A percentile compares a stretch with the other conserved stretches of the same genome.
Evolutionary conservation across 225 moss, liverwort and hornwort species (phyloP).

Genomic region (Rhytidiadelphus loreus): DNA sequence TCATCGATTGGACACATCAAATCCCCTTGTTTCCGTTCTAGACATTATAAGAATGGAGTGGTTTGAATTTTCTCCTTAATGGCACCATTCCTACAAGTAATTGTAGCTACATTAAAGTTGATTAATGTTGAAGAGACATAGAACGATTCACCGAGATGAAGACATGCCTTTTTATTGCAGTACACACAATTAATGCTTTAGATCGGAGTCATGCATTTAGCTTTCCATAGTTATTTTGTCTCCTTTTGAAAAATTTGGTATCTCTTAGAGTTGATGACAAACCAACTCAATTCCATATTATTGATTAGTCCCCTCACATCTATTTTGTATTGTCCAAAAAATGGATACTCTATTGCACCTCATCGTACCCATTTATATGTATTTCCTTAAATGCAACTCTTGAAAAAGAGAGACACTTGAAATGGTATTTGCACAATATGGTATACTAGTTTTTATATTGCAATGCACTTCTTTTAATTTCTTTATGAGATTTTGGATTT

Average conservation of each 20-base stretch:
- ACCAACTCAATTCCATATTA: too few species aligned
- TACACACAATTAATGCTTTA: not conserved
- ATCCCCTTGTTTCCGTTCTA: fast-evolving
- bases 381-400: not conserved
- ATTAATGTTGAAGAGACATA: too few species aligned
- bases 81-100: not conserved
- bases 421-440: fast-evolving
- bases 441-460: not conserved
- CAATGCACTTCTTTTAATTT: not conserved
- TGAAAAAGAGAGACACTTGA: not conserved
- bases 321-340: fast-evolving
- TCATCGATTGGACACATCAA: fast-evolving
- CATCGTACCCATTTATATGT: not conserved
- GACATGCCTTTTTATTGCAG: not conserved
- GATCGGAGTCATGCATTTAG: fast-evolving
- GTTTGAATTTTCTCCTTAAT: not conserved
- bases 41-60: fast-evolving
- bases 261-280: not conserved
- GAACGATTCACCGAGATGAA: too few species aligned
- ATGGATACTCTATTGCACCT: not conserved
- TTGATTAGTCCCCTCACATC: not conserved
- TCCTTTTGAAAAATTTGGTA: not conserved
- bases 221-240: not conserved
- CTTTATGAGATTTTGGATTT: not conserved
- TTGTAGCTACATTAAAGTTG: too few species aligned